phyloP scores from a whole-genome alignment of 2,329 filamentous ascomycete species.

The Coniochaeta sp. region DNA sequence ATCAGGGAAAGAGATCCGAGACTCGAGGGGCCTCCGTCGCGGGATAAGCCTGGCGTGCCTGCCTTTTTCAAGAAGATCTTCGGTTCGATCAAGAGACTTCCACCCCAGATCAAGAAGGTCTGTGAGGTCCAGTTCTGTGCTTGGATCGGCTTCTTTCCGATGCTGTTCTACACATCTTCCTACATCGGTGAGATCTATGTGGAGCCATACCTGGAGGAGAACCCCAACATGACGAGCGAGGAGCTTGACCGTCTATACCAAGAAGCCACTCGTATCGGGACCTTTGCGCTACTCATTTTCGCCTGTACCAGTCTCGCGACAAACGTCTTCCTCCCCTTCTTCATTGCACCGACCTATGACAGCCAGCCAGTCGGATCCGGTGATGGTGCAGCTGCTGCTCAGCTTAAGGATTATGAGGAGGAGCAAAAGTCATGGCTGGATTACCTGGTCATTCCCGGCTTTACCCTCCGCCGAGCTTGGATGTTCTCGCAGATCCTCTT shows the following conservation, averaged over 20 bases:
- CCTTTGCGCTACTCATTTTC: conserved; percentile 83
- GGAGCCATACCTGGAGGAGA: conserved; percentile 68
- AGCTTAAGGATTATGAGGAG: conserved; percentile 23
- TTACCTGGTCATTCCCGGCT: conserved; percentile 65
- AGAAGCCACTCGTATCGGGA: conserved; percentile 76
- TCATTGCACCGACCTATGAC: conserved; percentile 76
- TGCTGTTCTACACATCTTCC: conserved; percentile 90
- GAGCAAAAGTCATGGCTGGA: conserved; percentile 40
- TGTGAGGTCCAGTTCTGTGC: conserved; percentile 79
- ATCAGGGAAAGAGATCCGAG: conserved; percentile 78
- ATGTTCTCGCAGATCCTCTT: conserved; percentile 80
- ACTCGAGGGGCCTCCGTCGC: conserved; percentile 55
- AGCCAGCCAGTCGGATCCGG: conserved; percentile 23
- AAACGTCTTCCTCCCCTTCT: conserved; percentile 77
- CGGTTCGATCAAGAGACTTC: conserved; percentile 68
- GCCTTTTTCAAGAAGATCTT: conserved; percentile 76
- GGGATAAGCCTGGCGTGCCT: conserved; percentile 58
- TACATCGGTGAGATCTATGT: conserved; percentile 92
- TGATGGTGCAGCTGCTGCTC: conserved; percentile 22
- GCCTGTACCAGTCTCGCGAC: conserved; percentile 76
- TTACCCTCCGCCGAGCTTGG: conserved; percentile 87
- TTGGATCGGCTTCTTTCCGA: conserved; percentile 94
- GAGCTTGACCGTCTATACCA: conserved; percentile 80
- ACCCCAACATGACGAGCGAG: conserved; percentile 68
- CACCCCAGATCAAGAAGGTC: conserved; percentile 74